Percentiles rank a stretch among this genome's conserved stretches.
Conservation (phyloP, 169 alveolate genomes). For the Miamiensis avidus region DNA sequence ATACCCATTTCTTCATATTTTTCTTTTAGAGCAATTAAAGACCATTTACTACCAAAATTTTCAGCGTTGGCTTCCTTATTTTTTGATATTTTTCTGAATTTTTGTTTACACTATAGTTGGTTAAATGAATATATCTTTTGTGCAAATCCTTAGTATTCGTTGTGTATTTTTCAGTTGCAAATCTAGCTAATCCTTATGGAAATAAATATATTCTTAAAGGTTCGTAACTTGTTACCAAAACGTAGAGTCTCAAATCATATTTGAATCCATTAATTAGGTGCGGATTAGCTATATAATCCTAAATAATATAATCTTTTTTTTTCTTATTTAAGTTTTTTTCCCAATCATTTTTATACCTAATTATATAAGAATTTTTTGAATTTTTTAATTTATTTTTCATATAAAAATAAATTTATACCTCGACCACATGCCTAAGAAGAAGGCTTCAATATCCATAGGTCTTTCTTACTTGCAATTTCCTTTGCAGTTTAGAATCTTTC, state of each 20-base stretch:
- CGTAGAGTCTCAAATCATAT: slow-evolving; percentile 70
- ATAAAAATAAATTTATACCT: slow-evolving; percentile 65
- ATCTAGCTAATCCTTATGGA: slow-evolving; percentile 73
- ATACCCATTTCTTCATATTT: slow-evolving; percentile 55
- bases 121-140: slow-evolving; percentile 60
- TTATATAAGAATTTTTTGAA: no score
- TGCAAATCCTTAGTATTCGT: slow-evolving; percentile 27
- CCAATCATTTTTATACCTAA: slow-evolving; percentile 30
- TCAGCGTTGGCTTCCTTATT: slow-evolving; percentile 56
- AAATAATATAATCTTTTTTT: slow-evolving; percentile 38
- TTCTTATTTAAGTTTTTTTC: slow-evolving; percentile 47
- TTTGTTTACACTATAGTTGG: slow-evolving; percentile 78
- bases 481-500: slow-evolving; percentile 10
- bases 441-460: slow-evolving; percentile 20
- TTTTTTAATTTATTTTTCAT: slow-evolving; percentile 64
- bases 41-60: slow-evolving; percentile 81
- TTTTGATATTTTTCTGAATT: slow-evolving; percentile 56
- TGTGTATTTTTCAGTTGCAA: slow-evolving; percentile 74
- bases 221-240: slow-evolving; percentile 62
- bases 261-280: slow-evolving; percentile 68
- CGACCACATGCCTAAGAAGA: slow-evolving; percentile 53
- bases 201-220: slow-evolving; percentile 75
- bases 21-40: slow-evolving; percentile 69
- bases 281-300: slow-evolving; percentile 64
- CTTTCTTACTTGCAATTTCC: slow-evolving; percentile 1